Percentiles rank a stretch among this genome's conserved stretches.
Conservation (phyloP, 2,329 filamentous ascomycete genomes). For the Emmonsiellopsis sp. region DNA sequence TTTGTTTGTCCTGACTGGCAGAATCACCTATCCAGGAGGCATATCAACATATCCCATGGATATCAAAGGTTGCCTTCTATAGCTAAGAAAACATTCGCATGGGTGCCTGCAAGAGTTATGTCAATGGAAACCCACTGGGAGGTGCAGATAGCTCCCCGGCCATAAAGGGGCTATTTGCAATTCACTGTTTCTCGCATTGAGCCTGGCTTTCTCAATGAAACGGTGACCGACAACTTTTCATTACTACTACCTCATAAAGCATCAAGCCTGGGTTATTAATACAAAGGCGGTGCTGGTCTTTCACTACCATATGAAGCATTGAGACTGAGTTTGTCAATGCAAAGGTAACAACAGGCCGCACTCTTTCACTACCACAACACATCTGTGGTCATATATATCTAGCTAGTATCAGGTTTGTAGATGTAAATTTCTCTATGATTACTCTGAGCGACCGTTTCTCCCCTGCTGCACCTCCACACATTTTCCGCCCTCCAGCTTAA, state of each 20-base stretch:
- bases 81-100: too few relatives aligned
- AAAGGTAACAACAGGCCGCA: neutral
- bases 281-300: too few relatives aligned
- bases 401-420: neutral
- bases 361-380: neutral
- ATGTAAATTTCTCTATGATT: neutral
- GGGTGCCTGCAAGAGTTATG: neutral
- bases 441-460: neutral
- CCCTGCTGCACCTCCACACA: neutral
- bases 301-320: neutral
- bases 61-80: too few relatives aligned
- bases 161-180: neutral
- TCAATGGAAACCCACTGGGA: neutral
- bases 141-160: neutral
- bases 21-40: too few relatives aligned
- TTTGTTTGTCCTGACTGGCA: too few relatives aligned
- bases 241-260: too few relatives aligned
- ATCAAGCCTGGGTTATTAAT: too few relatives aligned
- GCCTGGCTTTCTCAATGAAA: too few relatives aligned
- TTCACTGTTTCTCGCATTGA: too few relatives aligned
- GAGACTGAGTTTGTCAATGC: neutral
- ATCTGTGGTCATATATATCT: neutral
- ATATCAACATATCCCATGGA: too few relatives aligned
- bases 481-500: neutral
- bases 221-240: too few relatives aligned